Evolutionary conservation across 768 basidiomycete genomes (phyloP), one percentile per base, ranked within the genome.

Genomic region (Psilocybe subaeruginosa): DNA sequence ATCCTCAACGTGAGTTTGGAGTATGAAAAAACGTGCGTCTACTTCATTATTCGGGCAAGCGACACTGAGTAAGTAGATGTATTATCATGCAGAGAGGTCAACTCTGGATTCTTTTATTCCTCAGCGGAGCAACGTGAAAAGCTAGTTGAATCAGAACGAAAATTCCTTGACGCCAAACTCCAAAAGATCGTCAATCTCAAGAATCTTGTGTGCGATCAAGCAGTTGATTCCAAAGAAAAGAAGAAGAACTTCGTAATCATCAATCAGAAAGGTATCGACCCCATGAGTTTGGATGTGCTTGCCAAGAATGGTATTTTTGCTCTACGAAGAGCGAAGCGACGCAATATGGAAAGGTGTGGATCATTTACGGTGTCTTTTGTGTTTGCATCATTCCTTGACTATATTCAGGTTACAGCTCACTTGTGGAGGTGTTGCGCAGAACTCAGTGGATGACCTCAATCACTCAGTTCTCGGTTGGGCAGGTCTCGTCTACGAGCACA

Each of bases 211-310:
- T 99, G 97, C 73, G 97, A 99, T 74, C 93, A 94, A 74, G 88
- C 89, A 14, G 86, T 97, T 17, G 91, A 90, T 67, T 83, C 86
- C 17, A 89, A 87, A 64, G 90, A 92, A 77, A 91, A 91, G 74
- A 82, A 77, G 66, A 95, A 92, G 76, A 88, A 81, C 70, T 98
- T 99, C 72, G 97, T 99, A 53, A 76, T 99, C 57, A 90, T 99
- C 78, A 99, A 99, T 76, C 97, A 99, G 77, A 99, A 99, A 76
- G 97, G 97, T 64, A 99, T 99, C 65, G 97, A 99, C 74, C 97
- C 97, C 5, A 85, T 99, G 72, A 93, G 91, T 69, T 82, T 99
- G 58, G 97, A 99, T 75, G 89, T 99, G 45, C 80, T 99, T 43
- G 95, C 93, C 47, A 99, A 99, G 83, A 92, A 95, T 75, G 97